Conservation (phyloP, 164 flowering plant species). For the Tetrastigma voinierianum region DNA sequence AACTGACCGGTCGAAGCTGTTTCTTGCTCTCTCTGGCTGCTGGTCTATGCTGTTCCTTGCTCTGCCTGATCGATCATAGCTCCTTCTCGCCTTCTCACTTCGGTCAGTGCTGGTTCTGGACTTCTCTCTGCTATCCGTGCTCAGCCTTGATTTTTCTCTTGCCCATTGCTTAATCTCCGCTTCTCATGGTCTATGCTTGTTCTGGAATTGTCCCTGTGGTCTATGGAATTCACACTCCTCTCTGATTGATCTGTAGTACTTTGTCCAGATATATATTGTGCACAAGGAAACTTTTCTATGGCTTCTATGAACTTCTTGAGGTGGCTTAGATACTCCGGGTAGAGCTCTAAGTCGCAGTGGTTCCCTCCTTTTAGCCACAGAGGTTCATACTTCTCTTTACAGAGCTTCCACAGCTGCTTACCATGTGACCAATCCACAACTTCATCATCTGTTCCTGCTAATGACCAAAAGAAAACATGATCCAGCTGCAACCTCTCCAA, state of each 20-base stretch:
- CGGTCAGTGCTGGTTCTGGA: conserved; percentile 39
- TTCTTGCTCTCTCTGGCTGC: conserved; percentile 29
- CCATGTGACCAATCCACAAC: conserved; percentile 74
- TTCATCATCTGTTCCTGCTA: conserved; percentile 68
- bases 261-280: conserved; percentile 12
- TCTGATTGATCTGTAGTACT: conserved; percentile 20
- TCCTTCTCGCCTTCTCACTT: conserved; percentile 50
- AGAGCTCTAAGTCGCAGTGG: conserved; percentile 67
- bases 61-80: conserved; percentile 36
- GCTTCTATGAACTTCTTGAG: conserved; percentile 66
- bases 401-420: conserved; percentile 68
- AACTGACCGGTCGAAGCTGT: conserved; percentile 31
- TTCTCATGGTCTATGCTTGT: conserved; percentile 37
- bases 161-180: conserved; percentile 37
- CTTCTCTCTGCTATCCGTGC: conserved; percentile 48
- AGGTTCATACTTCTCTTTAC: conserved; percentile 74
- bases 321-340: conserved; percentile 58
- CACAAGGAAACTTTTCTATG: conserved; percentile 39
- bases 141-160: conserved; percentile 48
- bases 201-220: conserved; percentile 28
- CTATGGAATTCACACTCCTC: conserved; percentile 21
- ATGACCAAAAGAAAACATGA: conserved; percentile 36
- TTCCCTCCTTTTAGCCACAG: conserved; percentile 65
- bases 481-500: too few species aligned
- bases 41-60: conserved; percentile 38